Evolutionary conservation across 805 yeast genomes (phyloP), one percentile per base, ranked within the genome.

Genomic region (Candida loeiensis): DNA sequence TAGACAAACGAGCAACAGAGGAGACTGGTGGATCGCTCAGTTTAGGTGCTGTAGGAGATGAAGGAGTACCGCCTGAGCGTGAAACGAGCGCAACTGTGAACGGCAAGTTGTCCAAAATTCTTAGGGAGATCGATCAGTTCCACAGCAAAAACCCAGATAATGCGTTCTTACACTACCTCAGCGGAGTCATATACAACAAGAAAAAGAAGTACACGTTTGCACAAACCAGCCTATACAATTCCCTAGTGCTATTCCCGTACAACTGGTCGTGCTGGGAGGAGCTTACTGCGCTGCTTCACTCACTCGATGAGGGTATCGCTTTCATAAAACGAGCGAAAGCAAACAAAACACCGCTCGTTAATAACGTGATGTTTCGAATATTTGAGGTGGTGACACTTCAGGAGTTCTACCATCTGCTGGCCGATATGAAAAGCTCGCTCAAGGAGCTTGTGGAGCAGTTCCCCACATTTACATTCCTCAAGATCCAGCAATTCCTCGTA

Each of bases 221-320:
- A 0, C 79, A 82, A 42, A 67, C 73, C 17, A 66, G 67, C 33
- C 71, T 90, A 22, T 66, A 79, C 21, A 71, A 70, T 34, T 82
- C 96, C 1, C 55, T 91, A 11, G 65, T 73, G 17, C 37, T 72
- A 20, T 88, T 82, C 50, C 95, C 97, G 0, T 85, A 73, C 58
- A 91, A 91, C 58, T 93, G 99, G 99, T 77, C 90, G 40, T 84
- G 93, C 43, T 93, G 97, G 97, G 71, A 74, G 42, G 97, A 91
- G 55, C 66, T 93, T 28, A 64, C 79, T 9, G 66, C 77, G 3
- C 78, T 86, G 39, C 62, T 87, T 20, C 61, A 76, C 6, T 73
- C 78, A 21, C 71, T 79, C 40, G 84, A 82, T 44, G 85, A 84
- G 40, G 82, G 87, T 0, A 42, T 65, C 35, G 49, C 52, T 39